Conservation (phyloP, 345 rosid species). For the Citrus medica region DNA sequence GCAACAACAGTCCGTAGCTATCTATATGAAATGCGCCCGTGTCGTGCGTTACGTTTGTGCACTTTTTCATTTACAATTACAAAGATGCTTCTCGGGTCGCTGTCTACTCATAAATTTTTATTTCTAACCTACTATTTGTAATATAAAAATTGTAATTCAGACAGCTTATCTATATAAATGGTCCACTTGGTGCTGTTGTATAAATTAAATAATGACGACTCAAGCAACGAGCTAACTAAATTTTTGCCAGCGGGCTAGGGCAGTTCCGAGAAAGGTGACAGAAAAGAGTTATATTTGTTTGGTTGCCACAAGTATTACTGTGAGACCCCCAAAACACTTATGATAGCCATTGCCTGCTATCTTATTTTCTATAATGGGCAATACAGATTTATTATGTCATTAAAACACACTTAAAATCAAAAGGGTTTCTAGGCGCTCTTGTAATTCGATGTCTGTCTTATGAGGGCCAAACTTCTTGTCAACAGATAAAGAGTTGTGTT, state of each 20-base stretch:
- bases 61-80: neutral
- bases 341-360: neutral
- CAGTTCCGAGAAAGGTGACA: neutral
- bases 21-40: neutral
- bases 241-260: neutral
- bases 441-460: neutral
- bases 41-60: neutral
- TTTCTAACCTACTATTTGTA: neutral
- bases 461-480: neutral
- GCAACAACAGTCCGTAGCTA: neutral
- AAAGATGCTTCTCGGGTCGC: conserved; percentile 7
- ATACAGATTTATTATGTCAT: neutral
- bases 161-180: neutral
- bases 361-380: neutral
- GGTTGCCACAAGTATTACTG: conserved; percentile 3
- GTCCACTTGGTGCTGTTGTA: neutral
- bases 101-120: neutral
- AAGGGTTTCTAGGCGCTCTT: neutral
- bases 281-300: neutral
- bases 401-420: neutral
- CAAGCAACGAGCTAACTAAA: neutral
- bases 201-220: conserved; percentile 9
- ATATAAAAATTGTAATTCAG: neutral
- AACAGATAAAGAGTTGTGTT: neutral
- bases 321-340: conserved; percentile 8